phyloP scores from a whole-genome alignment of 75 land plant genomes.

The Cryptomeria japonica region DNA sequence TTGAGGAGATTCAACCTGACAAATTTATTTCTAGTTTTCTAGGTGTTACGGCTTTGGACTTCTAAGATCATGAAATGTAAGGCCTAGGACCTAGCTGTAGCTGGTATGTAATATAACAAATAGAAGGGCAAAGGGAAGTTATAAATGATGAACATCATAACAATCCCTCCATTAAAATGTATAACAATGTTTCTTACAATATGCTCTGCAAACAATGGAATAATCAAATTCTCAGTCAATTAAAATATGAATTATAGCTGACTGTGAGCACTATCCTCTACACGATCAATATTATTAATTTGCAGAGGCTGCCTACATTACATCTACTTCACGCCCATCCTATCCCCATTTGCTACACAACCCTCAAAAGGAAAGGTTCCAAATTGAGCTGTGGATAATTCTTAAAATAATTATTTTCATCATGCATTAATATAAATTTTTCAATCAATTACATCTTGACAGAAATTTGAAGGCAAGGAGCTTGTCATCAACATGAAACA shows the following conservation, averaged over 20 bases:
- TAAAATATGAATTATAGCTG: not conserved
- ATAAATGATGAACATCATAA: not conserved
- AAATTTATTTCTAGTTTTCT: no score
- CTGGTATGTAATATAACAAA: no score
- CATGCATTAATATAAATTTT: not conserved
- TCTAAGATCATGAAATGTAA: no score
- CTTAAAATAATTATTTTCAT: not conserved
- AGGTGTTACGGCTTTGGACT: no score
- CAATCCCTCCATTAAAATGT: not conserved
- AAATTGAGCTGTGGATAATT: not conserved
- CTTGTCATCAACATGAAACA: not conserved
- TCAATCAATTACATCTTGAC: not conserved
- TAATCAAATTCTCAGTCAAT: not conserved
- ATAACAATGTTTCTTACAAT: not conserved
- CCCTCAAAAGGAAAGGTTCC: no score
- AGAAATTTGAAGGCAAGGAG: not conserved
- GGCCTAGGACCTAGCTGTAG: no score
- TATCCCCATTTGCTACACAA: no score
- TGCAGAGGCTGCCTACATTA: not conserved
- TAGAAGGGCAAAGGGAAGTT: not conserved
- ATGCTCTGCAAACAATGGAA: not conserved
- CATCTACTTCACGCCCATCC: not conserved
- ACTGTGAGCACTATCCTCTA: not conserved
- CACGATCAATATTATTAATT: not conserved
- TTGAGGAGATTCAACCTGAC: no score